phyloP scores from a whole-genome alignment of 805 yeast genomes.

The Scheffersomyces lignosus region DNA sequence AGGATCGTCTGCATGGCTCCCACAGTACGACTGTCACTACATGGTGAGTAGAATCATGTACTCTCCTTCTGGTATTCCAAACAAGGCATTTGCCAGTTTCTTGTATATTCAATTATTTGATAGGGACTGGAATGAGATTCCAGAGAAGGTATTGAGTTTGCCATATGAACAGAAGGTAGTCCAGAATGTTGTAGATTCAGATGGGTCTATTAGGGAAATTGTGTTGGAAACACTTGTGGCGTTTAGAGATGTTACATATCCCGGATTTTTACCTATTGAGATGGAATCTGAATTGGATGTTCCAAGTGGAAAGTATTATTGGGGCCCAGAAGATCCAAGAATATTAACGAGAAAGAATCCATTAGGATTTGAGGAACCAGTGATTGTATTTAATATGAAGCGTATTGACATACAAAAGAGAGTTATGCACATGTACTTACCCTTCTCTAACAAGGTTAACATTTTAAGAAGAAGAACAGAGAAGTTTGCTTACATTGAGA shows the following conservation, averaged over 20 bases:
- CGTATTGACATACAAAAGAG: constrained; percentile 5
- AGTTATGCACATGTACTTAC: constrained; percentile 11
- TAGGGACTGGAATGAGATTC: constrained; percentile 20
- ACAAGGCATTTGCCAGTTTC: constrained; percentile 16
- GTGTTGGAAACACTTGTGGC: constrained; percentile 10
- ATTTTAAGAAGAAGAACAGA: constrained; percentile 12
- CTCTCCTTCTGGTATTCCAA: constrained; percentile 14
- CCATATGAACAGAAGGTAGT: constrained; percentile 17
- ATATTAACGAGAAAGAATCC: constrained; percentile 11
- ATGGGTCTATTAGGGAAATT: constrained; percentile 13
- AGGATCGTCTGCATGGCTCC: constrained; percentile 23
- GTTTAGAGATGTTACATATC: constrained; percentile 15
- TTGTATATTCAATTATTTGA: constrained; percentile 21
- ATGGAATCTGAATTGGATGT: constrained; percentile 9
- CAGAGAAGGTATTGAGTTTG: constrained; percentile 2
- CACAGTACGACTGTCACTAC: constrained; percentile 18
- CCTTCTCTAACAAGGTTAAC: constrained; percentile 13
- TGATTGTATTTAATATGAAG: constrained; percentile 13
- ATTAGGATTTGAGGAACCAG: constrained; percentile 13
- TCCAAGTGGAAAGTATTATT: constrained; percentile 8
- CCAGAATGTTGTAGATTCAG: constrained; percentile 12
- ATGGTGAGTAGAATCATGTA: constrained; percentile 21
- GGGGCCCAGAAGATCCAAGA: constrained; percentile 19
- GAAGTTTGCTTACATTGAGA: constrained; percentile 16
- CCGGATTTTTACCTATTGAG: constrained; percentile 17